Evolutionary conservation across 371 early-diverging fungal genomes (phyloP).

Genomic region (Smittium culicis): DNA sequence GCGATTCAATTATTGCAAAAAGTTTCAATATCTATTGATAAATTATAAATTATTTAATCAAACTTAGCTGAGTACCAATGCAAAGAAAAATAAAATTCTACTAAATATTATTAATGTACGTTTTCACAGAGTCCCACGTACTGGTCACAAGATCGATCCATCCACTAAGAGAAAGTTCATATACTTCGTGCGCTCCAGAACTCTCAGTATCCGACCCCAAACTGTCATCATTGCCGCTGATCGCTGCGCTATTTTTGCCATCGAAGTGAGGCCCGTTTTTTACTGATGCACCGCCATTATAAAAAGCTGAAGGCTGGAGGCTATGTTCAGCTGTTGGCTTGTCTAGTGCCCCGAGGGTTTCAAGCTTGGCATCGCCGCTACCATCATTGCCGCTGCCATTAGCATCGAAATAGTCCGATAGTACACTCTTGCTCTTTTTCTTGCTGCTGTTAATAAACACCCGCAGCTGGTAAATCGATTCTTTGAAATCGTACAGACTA

Average conservation of each 20-base stretch:
- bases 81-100: neutral
- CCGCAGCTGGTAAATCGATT: neutral
- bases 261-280: too few relatives aligned
- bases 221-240: too few relatives aligned
- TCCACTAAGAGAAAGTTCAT: neutral
- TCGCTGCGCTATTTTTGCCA: too few relatives aligned
- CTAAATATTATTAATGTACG: neutral
- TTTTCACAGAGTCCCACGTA: neutral
- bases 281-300: too few relatives aligned
- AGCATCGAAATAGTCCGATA: too few relatives aligned
- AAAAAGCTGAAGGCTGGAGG: too few relatives aligned
- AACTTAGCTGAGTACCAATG: neutral
- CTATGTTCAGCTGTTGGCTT: too few relatives aligned
- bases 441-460: neutral
- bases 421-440: neutral
- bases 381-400: neutral
- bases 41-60: neutral
- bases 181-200: neutral
- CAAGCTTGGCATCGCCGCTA: neutral
- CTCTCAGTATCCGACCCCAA: neutral
- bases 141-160: neutral
- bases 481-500: neutral
- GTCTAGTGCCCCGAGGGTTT: neutral
- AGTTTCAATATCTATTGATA: neutral
- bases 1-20: neutral